A percentile compares a stretch with the other conserved stretches of the same genome.
Evolutionary conservation across 2,329 filamentous ascomycete species (phyloP).

Genomic region (Ophiostoma himal-ulmi): DNA sequence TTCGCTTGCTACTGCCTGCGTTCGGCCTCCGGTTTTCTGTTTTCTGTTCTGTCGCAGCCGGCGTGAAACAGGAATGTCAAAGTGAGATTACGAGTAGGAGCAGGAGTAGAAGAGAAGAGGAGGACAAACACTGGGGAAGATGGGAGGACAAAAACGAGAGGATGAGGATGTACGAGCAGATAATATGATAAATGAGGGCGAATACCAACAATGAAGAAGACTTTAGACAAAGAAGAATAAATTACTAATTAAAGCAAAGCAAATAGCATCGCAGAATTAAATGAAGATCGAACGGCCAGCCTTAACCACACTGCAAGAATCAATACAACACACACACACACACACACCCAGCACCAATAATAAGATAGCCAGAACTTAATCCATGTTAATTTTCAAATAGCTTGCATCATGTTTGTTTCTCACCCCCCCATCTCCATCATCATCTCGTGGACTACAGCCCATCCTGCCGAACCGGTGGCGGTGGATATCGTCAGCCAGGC

Average conservation of each 20-base stretch:
- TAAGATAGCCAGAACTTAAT: not conserved
- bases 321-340: not conserved
- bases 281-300: not conserved
- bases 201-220: not conserved
- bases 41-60: slow-evolving; percentile 1
- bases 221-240: not conserved
- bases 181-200: not conserved
- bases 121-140: slow-evolving; percentile 1
- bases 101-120: not conserved
- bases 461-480: slow-evolving; percentile 4
- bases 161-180: slow-evolving; percentile 2
- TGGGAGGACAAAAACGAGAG: slow-evolving; percentile 4
- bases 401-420: not conserved
- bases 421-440: not conserved
- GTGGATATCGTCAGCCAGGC: not conserved
- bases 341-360: not conserved
- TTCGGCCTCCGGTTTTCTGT: not conserved
- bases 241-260: not conserved
- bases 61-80: not conserved
- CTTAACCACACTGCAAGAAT: not conserved
- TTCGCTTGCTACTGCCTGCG: not conserved
- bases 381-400: not conserved
- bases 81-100: not conserved
- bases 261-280: not conserved
- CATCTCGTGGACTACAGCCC: not conserved